These are phyloP conservation scores for Rusavskia elegans DNA, from an alignment of 495 filamentous ascomycete genomes.

Conservation along the genomic window DNA sequence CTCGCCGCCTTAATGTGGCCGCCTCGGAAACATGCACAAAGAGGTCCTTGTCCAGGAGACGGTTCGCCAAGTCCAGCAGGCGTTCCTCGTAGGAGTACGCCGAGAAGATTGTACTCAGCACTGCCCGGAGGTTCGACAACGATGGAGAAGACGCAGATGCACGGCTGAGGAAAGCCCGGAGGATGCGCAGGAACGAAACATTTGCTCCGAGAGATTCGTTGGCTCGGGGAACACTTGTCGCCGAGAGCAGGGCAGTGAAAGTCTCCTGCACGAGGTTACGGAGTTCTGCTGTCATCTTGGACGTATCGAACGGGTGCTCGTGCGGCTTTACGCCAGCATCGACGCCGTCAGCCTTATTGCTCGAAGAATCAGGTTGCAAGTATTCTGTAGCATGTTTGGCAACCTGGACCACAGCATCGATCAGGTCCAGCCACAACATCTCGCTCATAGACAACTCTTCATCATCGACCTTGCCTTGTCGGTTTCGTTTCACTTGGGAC, in stretches of 20 bases:
- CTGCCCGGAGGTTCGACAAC: constrained; percentile 69
- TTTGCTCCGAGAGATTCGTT: constrained; percentile 32
- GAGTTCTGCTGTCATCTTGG: constrained; percentile 43
- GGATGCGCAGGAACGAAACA: constrained; percentile 73
- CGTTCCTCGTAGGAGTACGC: constrained; percentile 90
- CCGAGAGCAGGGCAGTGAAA: constrained; percentile 73
- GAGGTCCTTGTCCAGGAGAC: constrained; percentile 74
- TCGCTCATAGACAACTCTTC: constrained; percentile 63
- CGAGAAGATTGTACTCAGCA: constrained; percentile 78
- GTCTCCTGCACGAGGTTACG: constrained; percentile 73
- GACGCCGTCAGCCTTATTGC: background rate
- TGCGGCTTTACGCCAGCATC: background rate
- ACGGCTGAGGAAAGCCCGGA: constrained; percentile 77
- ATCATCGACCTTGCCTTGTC: constrained; percentile 31
- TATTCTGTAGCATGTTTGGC: constrained; percentile 42
- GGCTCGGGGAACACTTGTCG: constrained; percentile 30
- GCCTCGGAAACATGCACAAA: constrained; percentile 72
- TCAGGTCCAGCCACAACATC: constrained; percentile 75
- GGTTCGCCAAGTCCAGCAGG: constrained; percentile 69
- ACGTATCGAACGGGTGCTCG: constrained; percentile 3
- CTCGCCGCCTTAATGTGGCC: constrained; percentile 58
- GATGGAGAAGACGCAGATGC: constrained; percentile 70
- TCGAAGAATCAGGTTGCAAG: constrained; percentile 13
- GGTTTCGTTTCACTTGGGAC: constrained; percentile 17
- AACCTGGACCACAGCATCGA: constrained; percentile 69